Conservation (phyloP, 306 rosid genomes). For the Elaeagnus macrophylla region DNA sequence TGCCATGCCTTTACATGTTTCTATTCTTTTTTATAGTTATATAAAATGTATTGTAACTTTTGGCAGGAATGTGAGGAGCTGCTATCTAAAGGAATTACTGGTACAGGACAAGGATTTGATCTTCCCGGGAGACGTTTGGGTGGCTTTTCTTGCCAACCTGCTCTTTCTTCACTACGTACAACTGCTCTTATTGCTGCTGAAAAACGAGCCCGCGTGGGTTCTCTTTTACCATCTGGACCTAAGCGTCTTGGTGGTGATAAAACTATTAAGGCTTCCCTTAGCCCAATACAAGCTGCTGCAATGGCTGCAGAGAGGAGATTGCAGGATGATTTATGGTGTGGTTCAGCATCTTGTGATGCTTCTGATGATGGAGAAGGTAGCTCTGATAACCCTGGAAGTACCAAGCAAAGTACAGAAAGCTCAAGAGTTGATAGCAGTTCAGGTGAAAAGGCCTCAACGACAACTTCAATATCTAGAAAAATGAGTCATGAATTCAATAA, state of each 20-base stretch:
- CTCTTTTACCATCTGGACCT: conserved; percentile 82
- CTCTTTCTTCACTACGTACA: conserved; percentile 60
- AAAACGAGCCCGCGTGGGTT: conserved; percentile 49
- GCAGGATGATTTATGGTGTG: conserved; percentile 96
- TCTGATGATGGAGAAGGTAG: conserved; percentile 38
- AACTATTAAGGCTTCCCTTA: conserved; percentile 61
- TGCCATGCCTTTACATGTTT: conserved; percentile 4
- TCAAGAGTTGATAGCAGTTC: conserved; percentile 13
- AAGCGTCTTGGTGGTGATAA: conserved; percentile 86
- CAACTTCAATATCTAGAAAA: conserved; percentile 33
- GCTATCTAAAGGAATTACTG: conserved; percentile 71
- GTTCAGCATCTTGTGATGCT: conserved; percentile 50
- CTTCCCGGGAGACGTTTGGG: conserved; percentile 87
- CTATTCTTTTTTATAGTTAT: conserved; percentile 8
- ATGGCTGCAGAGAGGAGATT: conserved; percentile 96
- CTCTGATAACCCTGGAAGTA: conserved; percentile 20
- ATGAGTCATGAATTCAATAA: conserved; percentile 34
- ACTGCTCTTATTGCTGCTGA: conserved; percentile 73
- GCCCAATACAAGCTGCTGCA: conserved; percentile 92
- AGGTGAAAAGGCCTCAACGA: too few relatives aligned
- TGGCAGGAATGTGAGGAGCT: conserved; percentile 83
- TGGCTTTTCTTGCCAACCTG: conserved; percentile 55
- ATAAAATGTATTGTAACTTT: conserved; percentile 8
- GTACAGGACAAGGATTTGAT: conserved; percentile 73
- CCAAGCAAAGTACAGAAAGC: conserved; percentile 23